Base-by-base conservation (phyloP, 768 basidiomycete species). In the Macrolepiota fuliginosa region DNA sequence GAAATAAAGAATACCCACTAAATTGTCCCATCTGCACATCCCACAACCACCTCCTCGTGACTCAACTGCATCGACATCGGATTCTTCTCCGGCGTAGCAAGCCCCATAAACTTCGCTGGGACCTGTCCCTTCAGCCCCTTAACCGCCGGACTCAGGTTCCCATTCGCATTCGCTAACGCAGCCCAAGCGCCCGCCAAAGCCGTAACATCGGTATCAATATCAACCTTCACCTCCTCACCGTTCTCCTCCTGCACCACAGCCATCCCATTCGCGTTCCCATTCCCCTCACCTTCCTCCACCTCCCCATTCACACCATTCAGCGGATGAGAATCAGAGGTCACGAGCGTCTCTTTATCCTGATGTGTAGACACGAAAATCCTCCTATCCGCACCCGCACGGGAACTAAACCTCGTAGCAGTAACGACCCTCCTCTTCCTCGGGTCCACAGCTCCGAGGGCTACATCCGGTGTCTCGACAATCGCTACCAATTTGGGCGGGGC, bases 11-110 rank as follows among this genome's bases (percentile, higher is more conserved):
- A 64, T 13, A 79, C 91, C 76, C 64, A 94, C 92, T 94, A 94
- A 66, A 94, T 94, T 2, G 91, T 92, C 13, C 92, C 92, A 72
- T 94, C 92, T 27, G 91, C 91, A 77, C 92, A 94, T 0, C 92
- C 92, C 29, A 95, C 91, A 17, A 94, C 92, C 0, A 95, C 89
- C 70, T 94, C 92, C 69, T 95, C 93, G 66, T 94, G 90, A 66
- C 90, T 93, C 67, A 96, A 72, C 65, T 92, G 92, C 88, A 96
- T 91, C 63, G 90, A 91, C 94, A 94, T 94, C 7, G 94, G 94
- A 67, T 96, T 94, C 83, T 94, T 92, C 74, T 91, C 94, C 1
- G 94, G 92, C 24, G 85, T 90, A 32, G 92, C 90, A 46, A 96
- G 79, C 2, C 92, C 92, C 19, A 79, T 70, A 67, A 93, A 94